phyloP scores from a whole-genome alignment of 306 rosid species.

The Corylus americana region DNA sequence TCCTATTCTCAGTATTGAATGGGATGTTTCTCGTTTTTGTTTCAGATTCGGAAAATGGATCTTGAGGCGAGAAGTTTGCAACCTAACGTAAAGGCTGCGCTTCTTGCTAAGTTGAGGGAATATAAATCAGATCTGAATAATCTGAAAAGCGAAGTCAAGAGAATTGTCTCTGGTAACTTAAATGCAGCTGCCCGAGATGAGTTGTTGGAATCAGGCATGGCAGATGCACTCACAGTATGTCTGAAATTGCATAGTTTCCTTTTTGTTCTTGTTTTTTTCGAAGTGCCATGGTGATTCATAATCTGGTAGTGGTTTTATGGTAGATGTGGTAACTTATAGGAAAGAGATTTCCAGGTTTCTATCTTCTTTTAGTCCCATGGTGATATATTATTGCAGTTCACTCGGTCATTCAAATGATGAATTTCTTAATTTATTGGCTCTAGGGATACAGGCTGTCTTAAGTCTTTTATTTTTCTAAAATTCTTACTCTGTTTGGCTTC shows the following conservation, averaged over 20 bases:
- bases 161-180: conserved; percentile 64
- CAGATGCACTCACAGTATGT: conserved; percentile 83
- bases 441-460: neutral
- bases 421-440: neutral
- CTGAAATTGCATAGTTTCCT: conserved; percentile 11
- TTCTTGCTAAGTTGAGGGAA: conserved; percentile 91
- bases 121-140: conserved; percentile 93
- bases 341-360: neutral
- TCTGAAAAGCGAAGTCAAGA: conserved; percentile 81
- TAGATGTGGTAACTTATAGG: neutral
- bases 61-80: conserved; percentile 95
- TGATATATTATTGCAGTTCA: neutral
- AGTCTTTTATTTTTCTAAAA: neutral
- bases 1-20: conserved; percentile 21
- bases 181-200: conserved; percentile 86
- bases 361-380: neutral
- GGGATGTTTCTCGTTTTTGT: conserved; percentile 20
- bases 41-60: conserved; percentile 87
- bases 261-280: neutral
- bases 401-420: neutral
- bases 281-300: neutral
- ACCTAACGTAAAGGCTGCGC: conserved; percentile 73
- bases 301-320: neutral
- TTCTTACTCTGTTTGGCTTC: conserved; percentile 5
- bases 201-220: conserved; percentile 94